Evolutionary conservation across 1,284 basidiomycete genomes (phyloP).

Genomic region (Sanghuangporus weigelae): DNA sequence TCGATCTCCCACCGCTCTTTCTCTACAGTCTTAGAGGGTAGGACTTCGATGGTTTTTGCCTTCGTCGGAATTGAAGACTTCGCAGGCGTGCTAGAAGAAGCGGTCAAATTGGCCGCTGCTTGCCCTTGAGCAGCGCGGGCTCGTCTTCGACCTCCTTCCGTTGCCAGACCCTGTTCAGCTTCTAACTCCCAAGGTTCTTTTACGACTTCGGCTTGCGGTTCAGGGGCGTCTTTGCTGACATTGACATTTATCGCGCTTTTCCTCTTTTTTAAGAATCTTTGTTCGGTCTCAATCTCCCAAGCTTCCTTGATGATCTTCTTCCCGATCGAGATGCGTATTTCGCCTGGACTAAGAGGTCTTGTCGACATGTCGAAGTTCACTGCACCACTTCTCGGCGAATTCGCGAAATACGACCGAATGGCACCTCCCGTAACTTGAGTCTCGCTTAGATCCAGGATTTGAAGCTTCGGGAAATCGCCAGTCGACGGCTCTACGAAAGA

Average conservation of each 20-base stretch:
- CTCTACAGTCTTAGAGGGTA: conserved; percentile 31
- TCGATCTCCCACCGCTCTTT: conserved; percentile 77
- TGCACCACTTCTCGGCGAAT: conserved; percentile 37
- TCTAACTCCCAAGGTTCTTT: conserved; percentile 34
- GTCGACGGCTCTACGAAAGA: conserved; percentile 39
- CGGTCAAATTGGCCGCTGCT: neutral
- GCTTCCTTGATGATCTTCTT: conserved; percentile 63
- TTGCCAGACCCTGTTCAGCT: conserved; percentile 31
- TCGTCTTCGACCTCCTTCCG: conserved; percentile 30
- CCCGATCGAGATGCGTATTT: conserved; percentile 55
- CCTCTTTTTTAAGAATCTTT: conserved; percentile 27
- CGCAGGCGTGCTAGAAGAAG: conserved; percentile 19
- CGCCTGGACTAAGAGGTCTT: conserved; percentile 47
- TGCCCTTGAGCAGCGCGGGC: conserved; percentile 24
- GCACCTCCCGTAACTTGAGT: conserved; percentile 47
- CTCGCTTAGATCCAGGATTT: conserved; percentile 58
- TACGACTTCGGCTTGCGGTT: neutral
- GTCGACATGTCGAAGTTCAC: conserved; percentile 49
- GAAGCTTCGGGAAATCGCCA: conserved; percentile 44
- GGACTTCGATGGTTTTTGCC: conserved; percentile 18
- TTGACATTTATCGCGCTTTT: conserved; percentile 25
- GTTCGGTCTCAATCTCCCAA: conserved; percentile 73
- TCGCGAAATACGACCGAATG: conserved; percentile 38
- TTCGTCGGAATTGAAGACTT: conserved; percentile 22
- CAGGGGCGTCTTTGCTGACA: neutral